Evolutionary conservation across 768 basidiomycete genomes (phyloP).

Genomic region (Thelephora ganbajun): DNA sequence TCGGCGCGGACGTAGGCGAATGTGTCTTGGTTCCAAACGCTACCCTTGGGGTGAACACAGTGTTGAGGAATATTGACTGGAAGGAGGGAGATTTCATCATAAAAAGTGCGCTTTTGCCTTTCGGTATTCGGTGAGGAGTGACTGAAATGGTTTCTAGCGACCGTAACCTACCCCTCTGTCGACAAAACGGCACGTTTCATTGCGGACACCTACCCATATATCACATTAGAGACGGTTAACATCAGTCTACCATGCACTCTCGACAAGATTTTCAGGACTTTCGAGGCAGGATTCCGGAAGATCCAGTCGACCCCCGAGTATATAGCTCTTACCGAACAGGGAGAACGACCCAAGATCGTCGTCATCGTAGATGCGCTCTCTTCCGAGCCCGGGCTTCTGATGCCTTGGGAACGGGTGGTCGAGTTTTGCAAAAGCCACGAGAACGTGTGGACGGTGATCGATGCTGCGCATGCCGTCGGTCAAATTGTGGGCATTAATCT

Average conservation of each 20-base stretch:
- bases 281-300: constrained; percentile 23
- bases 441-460: constrained; percentile 53
- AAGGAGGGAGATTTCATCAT: constrained; percentile 52
- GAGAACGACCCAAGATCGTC: constrained; percentile 32
- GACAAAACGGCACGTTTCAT: constrained; percentile 36
- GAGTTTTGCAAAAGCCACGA: constrained; percentile 42
- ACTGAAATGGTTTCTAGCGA: constrained; percentile 21
- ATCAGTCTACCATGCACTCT: constrained; percentile 45
- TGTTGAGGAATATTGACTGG: constrained; percentile 59
- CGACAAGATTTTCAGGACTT: constrained; percentile 36
- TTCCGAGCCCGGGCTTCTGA: constrained; percentile 42
- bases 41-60: constrained; percentile 49
- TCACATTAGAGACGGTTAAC: constrained; percentile 32
- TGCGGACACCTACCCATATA: constrained; percentile 39
- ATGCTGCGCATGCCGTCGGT: constrained; percentile 71
- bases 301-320: constrained; percentile 12
- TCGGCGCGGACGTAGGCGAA: constrained; percentile 43
- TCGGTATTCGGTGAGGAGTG: neutral
- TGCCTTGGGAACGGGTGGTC: constrained; percentile 66
- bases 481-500: constrained; percentile 54
- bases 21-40: constrained; percentile 49
- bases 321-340: constrained; percentile 6
- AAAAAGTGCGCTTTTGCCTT: constrained; percentile 28
- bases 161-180: constrained; percentile 45
- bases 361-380: constrained; percentile 58